Evolutionary conservation across 176 grass and related monocot species (phyloP).

Genomic region (Ensete ventricosum): DNA sequence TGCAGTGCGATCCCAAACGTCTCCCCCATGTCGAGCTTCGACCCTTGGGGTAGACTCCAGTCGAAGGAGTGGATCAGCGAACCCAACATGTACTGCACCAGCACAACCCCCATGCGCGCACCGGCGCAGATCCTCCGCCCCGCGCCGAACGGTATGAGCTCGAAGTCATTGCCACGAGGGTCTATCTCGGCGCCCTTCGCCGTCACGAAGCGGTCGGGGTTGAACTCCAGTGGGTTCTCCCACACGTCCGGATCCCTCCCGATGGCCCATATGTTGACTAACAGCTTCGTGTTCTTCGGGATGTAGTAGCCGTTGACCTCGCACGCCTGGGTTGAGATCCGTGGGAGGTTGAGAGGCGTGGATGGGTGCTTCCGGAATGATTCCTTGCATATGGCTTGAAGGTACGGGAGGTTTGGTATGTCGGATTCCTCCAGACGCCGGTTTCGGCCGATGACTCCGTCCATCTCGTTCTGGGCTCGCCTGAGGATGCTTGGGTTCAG

Average conservation of each 20-base stretch:
- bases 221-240: constrained; percentile 18
- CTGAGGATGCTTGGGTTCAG: constrained; percentile 18
- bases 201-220: constrained; percentile 13
- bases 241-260: constrained; percentile 21
- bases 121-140: constrained; percentile 12
- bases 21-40: background rate
- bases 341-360: constrained; percentile 23
- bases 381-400: constrained; percentile 29
- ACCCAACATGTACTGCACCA: constrained; percentile 13
- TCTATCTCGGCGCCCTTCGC: background rate
- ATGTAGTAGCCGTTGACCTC: constrained; percentile 13
- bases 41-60: background rate
- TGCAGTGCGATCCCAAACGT: background rate
- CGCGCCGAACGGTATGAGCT: constrained; percentile 15
- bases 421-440: constrained; percentile 23
- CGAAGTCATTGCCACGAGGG: background rate
- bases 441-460: constrained; percentile 13
- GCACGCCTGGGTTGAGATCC: constrained; percentile 7
- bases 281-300: constrained; percentile 11
- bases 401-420: constrained; percentile 18
- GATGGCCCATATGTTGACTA: constrained; percentile 29
- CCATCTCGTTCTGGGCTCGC: constrained; percentile 18
- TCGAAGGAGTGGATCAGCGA: background rate
- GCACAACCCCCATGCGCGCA: background rate
- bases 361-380: constrained; percentile 26